Conservation (phyloP, 2,329 filamentous ascomycete species). For the Colletotrichum sp. region DNA sequence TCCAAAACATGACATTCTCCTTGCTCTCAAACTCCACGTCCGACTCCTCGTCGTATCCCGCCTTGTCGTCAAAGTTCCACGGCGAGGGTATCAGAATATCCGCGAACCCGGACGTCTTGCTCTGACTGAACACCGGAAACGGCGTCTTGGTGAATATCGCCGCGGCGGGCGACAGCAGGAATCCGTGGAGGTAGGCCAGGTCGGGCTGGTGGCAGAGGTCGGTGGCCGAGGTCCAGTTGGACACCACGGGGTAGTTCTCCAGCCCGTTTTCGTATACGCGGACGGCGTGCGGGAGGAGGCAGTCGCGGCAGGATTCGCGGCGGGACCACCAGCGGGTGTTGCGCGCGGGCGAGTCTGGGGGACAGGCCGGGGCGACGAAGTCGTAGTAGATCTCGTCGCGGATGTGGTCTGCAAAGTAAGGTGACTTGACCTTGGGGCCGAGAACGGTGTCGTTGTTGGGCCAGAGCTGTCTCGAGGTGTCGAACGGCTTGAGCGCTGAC, state of each 20-base stretch:
- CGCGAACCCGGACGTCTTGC: conserved; percentile 57
- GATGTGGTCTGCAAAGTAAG: conserved; percentile 24
- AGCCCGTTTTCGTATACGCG: conserved; percentile 29
- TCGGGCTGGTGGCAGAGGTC: conserved; percentile 57
- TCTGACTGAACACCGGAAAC: conserved; percentile 62
- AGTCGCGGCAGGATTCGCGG: conserved; percentile 35
- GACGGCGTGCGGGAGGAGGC: conserved; percentile 39
- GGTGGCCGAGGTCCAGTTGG: conserved; percentile 27
- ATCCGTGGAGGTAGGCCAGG: conserved; percentile 55
- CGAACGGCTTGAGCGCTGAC: neutral
- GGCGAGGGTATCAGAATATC: conserved; percentile 51
- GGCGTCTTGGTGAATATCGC: conserved; percentile 37
- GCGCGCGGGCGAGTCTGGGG: conserved; percentile 50
- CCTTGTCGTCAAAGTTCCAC: conserved; percentile 41
- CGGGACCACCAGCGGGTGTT: conserved; percentile 43
- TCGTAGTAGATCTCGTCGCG: conserved; percentile 37
- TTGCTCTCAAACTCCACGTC: conserved; percentile 54
- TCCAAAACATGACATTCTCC: conserved; percentile 56
- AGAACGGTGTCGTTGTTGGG: neutral
- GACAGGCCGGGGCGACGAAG: conserved; percentile 45
- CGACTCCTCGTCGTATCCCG: conserved; percentile 40
- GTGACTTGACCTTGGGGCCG: neutral
- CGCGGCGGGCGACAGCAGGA: conserved; percentile 47
- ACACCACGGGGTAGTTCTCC: conserved; percentile 37
- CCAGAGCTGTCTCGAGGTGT: conserved; percentile 15